A percentile compares a stretch with the other conserved stretches of the same genome.
These are phyloP conservation scores for Mucor racemosus DNA, from an alignment of 371 early-diverging fungal genomes.

Conservation along the genomic window DNA sequence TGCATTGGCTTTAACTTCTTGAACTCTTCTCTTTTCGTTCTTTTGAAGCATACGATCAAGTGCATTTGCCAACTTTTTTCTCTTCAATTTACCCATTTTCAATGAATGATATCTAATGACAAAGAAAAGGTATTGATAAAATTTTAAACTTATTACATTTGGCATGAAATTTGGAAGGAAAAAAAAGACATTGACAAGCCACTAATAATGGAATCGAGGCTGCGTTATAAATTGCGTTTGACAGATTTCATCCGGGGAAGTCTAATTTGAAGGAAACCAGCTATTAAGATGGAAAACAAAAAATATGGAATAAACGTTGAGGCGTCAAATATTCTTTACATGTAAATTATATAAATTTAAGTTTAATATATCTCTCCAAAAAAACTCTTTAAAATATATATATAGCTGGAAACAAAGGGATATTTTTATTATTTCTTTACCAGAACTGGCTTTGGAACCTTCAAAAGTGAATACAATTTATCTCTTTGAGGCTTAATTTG, in stretches of 20 bases:
- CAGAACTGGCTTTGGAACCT: conserved; percentile 42
- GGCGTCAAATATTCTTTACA: too few species aligned
- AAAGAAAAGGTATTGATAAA: not conserved
- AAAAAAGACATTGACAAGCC: conserved; percentile 22
- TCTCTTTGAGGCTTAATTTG: conserved; percentile 40
- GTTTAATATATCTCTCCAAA: too few species aligned
- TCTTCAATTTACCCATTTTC: conserved; percentile 29
- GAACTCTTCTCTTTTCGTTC: conserved; percentile 11
- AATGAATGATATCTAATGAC: not conserved
- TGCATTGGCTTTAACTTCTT: conserved; percentile 20
- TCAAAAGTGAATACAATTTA: conserved; percentile 37
- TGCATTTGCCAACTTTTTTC: conserved; percentile 24
- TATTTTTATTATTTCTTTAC: conserved; percentile 15
- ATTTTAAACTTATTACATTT: not conserved
- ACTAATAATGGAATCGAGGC: not conserved
- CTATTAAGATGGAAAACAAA: not conserved
- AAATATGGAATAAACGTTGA: too few species aligned
- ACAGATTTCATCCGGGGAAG: not conserved
- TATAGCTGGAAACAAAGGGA: too few species aligned
- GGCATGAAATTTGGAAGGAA: conserved; percentile 15
- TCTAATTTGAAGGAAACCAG: not conserved
- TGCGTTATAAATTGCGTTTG: not conserved
- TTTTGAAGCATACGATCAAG: conserved; percentile 24
- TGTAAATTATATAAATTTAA: too few species aligned
- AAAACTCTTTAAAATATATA: too few species aligned